phyloP scores from a whole-genome alignment of 2,329 filamentous ascomycete species.

The Nectriaceae sp. region DNA sequence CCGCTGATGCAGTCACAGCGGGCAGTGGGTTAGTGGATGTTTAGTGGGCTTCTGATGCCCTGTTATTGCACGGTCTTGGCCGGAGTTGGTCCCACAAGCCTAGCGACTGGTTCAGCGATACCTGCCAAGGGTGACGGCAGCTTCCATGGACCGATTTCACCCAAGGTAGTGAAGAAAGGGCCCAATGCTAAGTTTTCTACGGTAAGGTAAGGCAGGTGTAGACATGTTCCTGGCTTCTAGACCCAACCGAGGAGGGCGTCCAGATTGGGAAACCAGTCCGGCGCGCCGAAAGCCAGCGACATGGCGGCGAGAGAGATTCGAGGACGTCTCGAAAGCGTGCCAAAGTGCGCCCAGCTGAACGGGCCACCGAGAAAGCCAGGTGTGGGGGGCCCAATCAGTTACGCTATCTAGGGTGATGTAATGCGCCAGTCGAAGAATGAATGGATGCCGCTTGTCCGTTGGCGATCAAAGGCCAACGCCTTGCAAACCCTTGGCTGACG shows the following conservation, averaged over 20 bases:
- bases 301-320: not conserved
- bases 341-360: constrained; percentile 17
- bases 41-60: too few relatives aligned
- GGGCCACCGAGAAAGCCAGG: constrained; percentile 25
- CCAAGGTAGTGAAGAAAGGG: too few relatives aligned
- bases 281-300: not conserved
- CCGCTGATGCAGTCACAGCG: not conserved
- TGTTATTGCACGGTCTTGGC: too few relatives aligned
- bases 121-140: too few relatives aligned
- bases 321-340: not conserved
- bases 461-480: not conserved
- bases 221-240: too few relatives aligned
- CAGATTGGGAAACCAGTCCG: not conserved
- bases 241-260: too few relatives aligned
- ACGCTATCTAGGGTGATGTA: constrained; percentile 18
- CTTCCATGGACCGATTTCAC: too few relatives aligned
- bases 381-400: constrained; percentile 15
- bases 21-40: not conserved
- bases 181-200: too few relatives aligned
- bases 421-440: constrained; percentile 8
- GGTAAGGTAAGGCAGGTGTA: too few relatives aligned
- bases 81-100: too few relatives aligned
- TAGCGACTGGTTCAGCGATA: too few relatives aligned
- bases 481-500: not conserved
- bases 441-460: not conserved